Conservation (phyloP, 192 early-diverging fungal species). For the Coemansia sp. region DNA sequence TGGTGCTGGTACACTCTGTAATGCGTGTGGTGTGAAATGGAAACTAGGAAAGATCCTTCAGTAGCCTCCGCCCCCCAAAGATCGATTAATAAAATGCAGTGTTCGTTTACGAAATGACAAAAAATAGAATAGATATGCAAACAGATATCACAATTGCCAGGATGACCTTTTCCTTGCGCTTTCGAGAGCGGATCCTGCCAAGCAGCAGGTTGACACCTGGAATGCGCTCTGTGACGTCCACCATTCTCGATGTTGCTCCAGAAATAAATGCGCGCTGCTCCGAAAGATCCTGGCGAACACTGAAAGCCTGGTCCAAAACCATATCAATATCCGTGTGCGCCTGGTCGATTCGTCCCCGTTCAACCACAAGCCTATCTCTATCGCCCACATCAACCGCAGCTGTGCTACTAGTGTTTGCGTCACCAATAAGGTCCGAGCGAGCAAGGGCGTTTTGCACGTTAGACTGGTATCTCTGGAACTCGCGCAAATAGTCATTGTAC, state of each 20-base stretch:
- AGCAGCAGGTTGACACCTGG: slow-evolving; percentile 52
- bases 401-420: background rate
- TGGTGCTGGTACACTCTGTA: slow-evolving; percentile 72
- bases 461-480: slow-evolving; percentile 48
- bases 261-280: slow-evolving; percentile 41
- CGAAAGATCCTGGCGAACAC: slow-evolving; percentile 39
- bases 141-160: slow-evolving; percentile 39
- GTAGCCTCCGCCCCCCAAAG: background rate
- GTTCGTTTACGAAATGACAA: slow-evolving; percentile 13
- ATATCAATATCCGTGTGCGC: slow-evolving; percentile 53
- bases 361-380: slow-evolving; percentile 38
- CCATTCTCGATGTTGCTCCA: slow-evolving; percentile 29
- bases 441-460: slow-evolving; percentile 40
- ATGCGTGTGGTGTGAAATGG: slow-evolving; percentile 83
- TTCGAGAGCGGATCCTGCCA: slow-evolving; percentile 49
- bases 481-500: slow-evolving; percentile 41
- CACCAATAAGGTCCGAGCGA: slow-evolving; percentile 30
- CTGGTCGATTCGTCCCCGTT: slow-evolving; percentile 45
- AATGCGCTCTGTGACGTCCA: slow-evolving; percentile 44
- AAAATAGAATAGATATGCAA: slow-evolving; percentile 44
- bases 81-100: background rate
- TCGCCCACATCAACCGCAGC: slow-evolving; percentile 18
- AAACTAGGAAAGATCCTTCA: slow-evolving; percentile 73
- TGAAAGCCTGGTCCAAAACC: slow-evolving; percentile 52
- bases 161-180: slow-evolving; percentile 53